Evolutionary conservation across 441 rosid species (phyloP), one percentile per base, ranked within the genome.

Genomic region (Brassica balearica): DNA sequence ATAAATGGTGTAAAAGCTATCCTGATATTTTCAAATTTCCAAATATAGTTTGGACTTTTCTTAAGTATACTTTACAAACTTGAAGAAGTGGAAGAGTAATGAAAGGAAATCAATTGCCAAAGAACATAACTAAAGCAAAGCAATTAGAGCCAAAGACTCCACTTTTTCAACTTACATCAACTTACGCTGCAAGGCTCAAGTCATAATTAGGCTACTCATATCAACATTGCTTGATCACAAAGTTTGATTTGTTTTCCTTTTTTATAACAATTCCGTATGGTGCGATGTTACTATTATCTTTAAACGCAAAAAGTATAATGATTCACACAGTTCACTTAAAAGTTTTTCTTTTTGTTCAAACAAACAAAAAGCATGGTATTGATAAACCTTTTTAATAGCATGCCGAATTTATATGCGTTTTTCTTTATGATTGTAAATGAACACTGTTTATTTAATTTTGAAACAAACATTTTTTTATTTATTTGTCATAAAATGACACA

Each of bases 141-240:
- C 62, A 65, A 12, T 64, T 36, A 65, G 63, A 65, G 68, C 65
- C 81, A 72, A 73, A 59, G 20, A 23, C 27, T 51, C 60, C 14
- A 68, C 74, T 68, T 56, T 74, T 65, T 23, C 25, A 80, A 80
- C 66, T 63, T 73, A 61, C 69, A 79, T 69, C 79, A 80, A 69
- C 82, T 80, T 80, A 75, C 36, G 27, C 53, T 67, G 20, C 83
- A 80, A 80, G 80, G 55, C 77, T 71, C 53, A 68, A 80, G 83
- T 80, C 80, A 80, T 76, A 76, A 80, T 71, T 71, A 71, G 51
- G 71, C 67, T 76, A 80, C 77, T 74, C 80, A 71, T 65, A 71
- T 62, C 73, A 14, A 80, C 69, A 80, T 80, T 72, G 80, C 83
- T 80, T 80, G 80, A 66, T 66, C 53, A 75, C 83, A 71, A 80